Conservation (phyloP, 495 filamentous ascomycete genomes). For the Hypoxylon cercidicola region DNA sequence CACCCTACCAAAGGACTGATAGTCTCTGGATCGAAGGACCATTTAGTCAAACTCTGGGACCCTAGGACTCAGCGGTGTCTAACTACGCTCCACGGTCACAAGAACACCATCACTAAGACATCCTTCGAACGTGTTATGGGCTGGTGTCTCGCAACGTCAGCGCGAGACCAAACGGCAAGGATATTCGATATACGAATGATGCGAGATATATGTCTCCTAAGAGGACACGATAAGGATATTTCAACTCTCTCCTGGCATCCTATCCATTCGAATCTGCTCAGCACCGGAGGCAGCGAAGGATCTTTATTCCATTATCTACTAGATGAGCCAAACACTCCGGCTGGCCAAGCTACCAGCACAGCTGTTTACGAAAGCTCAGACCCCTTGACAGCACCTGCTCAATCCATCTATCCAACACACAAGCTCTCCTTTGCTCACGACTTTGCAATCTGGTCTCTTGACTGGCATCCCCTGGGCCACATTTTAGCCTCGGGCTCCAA, state of each 20-base stretch:
- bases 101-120: constrained; percentile 92
- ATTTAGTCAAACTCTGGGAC: constrained; percentile 97
- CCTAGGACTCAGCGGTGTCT: constrained; percentile 87
- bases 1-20: constrained; percentile 94
- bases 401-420: constrained; percentile 90
- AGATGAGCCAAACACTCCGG: constrained; percentile 86
- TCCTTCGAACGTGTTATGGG: constrained; percentile 85
- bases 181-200: constrained; percentile 98
- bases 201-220: constrained; percentile 91
- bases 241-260: constrained; percentile 95
- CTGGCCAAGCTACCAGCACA: constrained; percentile 71
- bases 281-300: constrained; percentile 89
- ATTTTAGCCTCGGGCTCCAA: constrained; percentile 99
- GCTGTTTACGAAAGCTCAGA: constrained; percentile 85
- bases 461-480: constrained; percentile 97
- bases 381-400: constrained; percentile 78
- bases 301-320: constrained; percentile 91
- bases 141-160: constrained; percentile 87
- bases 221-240: constrained; percentile 94
- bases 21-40: constrained; percentile 97
- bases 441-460: constrained; percentile 93
- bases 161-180: constrained; percentile 88
- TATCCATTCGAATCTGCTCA: constrained; percentile 85
- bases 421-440: constrained; percentile 86
- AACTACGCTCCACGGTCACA: constrained; percentile 96